Conservation (phyloP, 371 early-diverging fungal species). For the Amoeboaphelidium occidentale region DNA sequence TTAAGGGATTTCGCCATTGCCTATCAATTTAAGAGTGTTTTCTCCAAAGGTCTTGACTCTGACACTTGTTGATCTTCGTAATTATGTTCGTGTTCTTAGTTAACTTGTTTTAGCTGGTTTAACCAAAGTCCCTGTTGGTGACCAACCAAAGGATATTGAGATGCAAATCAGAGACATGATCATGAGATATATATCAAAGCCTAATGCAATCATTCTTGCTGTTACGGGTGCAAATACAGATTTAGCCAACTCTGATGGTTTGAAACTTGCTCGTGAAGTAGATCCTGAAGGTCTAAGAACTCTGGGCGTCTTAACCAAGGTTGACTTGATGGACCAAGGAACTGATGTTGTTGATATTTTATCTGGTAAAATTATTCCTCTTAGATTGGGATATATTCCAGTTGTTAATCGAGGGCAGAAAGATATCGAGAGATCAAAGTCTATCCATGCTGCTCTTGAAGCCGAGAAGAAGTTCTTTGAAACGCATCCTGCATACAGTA, state of each 20-base stretch:
- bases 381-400: conserved; percentile 75
- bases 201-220: conserved; percentile 89
- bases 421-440: conserved; percentile 76
- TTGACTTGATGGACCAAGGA: conserved; percentile 98
- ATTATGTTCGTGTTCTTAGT: conserved; percentile 12
- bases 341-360: conserved; percentile 97
- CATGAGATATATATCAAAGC: conserved; percentile 74
- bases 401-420: conserved; percentile 92
- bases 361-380: conserved; percentile 82
- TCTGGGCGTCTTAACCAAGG: conserved; percentile 96
- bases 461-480: conserved; percentile 78
- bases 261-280: conserved; percentile 84
- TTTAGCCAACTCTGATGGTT: conserved; percentile 95
- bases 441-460: conserved; percentile 62
- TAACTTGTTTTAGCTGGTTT: conserved; percentile 13
- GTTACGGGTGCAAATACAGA: conserved; percentile 95
- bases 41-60: conserved; percentile 88
- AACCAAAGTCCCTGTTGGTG: conserved; percentile 68
- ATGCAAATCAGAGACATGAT: conserved; percentile 91
- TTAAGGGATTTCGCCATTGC: conserved; percentile 58
- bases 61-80: conserved; percentile 86
- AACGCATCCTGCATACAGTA: conserved; percentile 69
- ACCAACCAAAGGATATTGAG: conserved; percentile 97
- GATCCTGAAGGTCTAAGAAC: conserved; percentile 96
- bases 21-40: conserved; percentile 73